Conservation (phyloP, 83 land plant genomes). For the Thuja plicata region DNA sequence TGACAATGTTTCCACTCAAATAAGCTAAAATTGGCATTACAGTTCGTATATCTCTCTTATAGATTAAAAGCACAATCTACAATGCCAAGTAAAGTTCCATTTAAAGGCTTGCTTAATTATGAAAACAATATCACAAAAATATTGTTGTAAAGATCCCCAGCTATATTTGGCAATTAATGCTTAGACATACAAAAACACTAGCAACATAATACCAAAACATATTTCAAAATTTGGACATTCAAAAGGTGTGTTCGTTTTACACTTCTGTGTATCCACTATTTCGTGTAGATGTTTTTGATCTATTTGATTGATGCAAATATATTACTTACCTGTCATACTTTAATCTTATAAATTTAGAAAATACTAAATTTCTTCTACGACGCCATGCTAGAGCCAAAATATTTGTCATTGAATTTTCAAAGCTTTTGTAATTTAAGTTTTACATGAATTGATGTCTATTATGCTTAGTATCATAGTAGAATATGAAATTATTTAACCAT, state of each 20-base stretch:
- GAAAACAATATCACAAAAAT: too few relatives aligned
- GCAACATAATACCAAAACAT: background rate
- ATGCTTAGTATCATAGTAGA: background rate
- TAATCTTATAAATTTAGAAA: background rate
- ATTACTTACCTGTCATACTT: background rate
- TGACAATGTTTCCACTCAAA: background rate
- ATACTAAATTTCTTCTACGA: background rate
- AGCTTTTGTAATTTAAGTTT: too few relatives aligned
- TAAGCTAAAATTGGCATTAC: background rate
- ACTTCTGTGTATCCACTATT: background rate
- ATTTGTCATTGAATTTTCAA: background rate
- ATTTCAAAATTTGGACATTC: background rate
- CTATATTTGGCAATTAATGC: too few relatives aligned
- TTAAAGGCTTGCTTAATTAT: background rate
- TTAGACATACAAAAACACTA: background rate
- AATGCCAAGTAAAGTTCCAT: background rate
- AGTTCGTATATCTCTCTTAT: background rate
- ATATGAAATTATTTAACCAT: background rate
- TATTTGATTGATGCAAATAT: background rate
- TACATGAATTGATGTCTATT: background rate
- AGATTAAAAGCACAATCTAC: background rate
- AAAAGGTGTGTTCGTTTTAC: background rate
- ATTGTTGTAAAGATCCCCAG: too few relatives aligned
- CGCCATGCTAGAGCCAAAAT: background rate
- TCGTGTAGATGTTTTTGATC: background rate